Evolutionary conservation across 1,284 basidiomycete genomes (phyloP).

Genomic region (Chiua sp.): DNA sequence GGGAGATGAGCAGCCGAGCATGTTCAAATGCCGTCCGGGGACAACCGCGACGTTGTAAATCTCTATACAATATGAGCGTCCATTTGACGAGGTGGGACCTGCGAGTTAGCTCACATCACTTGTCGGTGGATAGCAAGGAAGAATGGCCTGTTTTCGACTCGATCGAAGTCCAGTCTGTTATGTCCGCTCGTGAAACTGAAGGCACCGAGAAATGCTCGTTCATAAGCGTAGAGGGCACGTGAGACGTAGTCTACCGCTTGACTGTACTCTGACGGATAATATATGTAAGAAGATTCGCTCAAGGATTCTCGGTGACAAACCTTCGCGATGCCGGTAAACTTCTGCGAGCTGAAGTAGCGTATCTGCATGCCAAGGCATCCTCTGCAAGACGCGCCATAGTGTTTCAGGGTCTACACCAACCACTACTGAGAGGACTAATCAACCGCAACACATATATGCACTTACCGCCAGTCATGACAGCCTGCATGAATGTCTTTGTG

Average conservation of each 20-base stretch:
- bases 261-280: conserved; percentile 64
- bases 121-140: conserved; percentile 83
- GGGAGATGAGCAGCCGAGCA: conserved; percentile 77
- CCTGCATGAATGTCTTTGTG: conserved; percentile 80
- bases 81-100: neutral
- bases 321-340: conserved; percentile 84
- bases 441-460: conserved; percentile 10
- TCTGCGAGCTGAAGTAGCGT: conserved; percentile 89
- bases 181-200: conserved; percentile 83
- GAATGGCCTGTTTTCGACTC: conserved; percentile 85
- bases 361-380: conserved; percentile 86
- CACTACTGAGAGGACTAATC: conserved; percentile 3
- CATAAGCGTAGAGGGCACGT: conserved; percentile 88
- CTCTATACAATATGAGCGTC: conserved; percentile 46
- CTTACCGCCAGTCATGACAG: conserved; percentile 81
- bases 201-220: conserved; percentile 82
- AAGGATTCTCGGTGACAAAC: conserved; percentile 42
- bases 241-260: conserved; percentile 87
- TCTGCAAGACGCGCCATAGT: conserved; percentile 61
- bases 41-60: conserved; percentile 87
- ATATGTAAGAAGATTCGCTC: neutral
- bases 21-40: conserved; percentile 91
- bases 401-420: conserved; percentile 66
- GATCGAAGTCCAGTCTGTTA: conserved; percentile 86
- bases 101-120: conserved; percentile 58